Evolutionary conservation across 2,329 filamentous ascomycete species (phyloP).

Genomic region (Microdochium paspali): DNA sequence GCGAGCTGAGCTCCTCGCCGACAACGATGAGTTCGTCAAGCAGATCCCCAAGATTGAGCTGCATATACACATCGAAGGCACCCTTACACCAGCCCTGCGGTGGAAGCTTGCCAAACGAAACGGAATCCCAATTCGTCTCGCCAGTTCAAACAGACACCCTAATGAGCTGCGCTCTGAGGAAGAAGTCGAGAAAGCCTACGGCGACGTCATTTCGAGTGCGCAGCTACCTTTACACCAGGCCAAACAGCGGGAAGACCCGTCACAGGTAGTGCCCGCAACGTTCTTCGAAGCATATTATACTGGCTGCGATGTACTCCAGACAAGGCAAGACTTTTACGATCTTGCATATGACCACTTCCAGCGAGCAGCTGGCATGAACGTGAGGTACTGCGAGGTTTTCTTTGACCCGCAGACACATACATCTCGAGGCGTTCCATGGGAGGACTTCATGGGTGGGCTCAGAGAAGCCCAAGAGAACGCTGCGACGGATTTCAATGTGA

Average conservation of each 20-base stretch:
- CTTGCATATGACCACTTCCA: conserved; percentile 4
- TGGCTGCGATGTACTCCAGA: conserved; percentile 1
- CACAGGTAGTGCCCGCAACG: neutral
- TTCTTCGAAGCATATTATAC: conserved; percentile 2
- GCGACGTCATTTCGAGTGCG: conserved; percentile 1
- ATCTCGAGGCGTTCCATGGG: conserved; percentile 2
- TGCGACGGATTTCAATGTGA: conserved; percentile 1
- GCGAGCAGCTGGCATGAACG: conserved; percentile 3
- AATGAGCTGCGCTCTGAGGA: neutral
- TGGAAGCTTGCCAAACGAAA: conserved; percentile 31
- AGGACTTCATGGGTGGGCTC: conserved; percentile 3
- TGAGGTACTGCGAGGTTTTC: conserved; percentile 7
- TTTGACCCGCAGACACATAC: conserved; percentile 7
- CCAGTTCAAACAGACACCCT: neutral
- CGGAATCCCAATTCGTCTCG: conserved; percentile 13
- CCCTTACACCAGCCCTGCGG: conserved; percentile 26
- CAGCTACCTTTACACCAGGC: neutral
- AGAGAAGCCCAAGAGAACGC: conserved; percentile 1
- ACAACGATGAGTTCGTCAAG: neutral
- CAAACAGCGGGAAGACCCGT: neutral
- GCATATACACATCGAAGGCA: conserved; percentile 36
- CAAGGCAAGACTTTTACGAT: conserved; percentile 1
- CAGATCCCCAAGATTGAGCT: conserved; percentile 32
- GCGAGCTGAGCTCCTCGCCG: neutral
- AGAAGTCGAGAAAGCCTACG: conserved; percentile 1